Evolutionary conservation across 805 yeast species (phyloP).

Genomic region (Barnettozyma wickerhamii): DNA sequence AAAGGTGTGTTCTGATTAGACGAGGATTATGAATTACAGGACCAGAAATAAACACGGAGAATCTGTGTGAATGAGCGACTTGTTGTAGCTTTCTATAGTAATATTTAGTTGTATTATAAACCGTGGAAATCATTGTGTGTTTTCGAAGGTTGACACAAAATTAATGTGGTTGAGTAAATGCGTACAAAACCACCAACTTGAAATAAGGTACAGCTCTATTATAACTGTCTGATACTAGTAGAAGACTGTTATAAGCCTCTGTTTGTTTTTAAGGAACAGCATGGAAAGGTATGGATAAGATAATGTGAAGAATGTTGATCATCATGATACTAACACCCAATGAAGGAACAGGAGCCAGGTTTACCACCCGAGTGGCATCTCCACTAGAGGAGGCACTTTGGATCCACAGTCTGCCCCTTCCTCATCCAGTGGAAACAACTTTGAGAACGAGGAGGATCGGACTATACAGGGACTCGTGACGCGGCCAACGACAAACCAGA

Average conservation of each 20-base stretch:
- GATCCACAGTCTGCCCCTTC: constrained; percentile 7
- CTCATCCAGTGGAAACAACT: constrained; percentile 6
- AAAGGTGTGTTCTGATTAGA: constrained; percentile 20
- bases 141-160: no score
- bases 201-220: background rate
- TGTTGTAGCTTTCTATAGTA: no score
- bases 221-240: no score
- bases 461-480: constrained; percentile 14
- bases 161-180: background rate
- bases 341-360: constrained; percentile 6
- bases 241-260: background rate
- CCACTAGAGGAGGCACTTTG: constrained; percentile 12
- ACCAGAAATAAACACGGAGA: no score
- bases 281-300: background rate
- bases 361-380: constrained; percentile 14
- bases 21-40: background rate
- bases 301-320: no score
- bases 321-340: background rate
- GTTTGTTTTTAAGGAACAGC: no score
- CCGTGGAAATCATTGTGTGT: background rate
- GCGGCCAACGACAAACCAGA: constrained; percentile 13
- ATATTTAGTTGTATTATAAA: background rate
- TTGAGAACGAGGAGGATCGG: constrained; percentile 14
- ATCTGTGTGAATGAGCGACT: no score
- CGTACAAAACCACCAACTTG: background rate